A percentile compares a stretch with the other conserved stretches of the same genome.
These are phyloP conservation scores for Veloboletus limbatus DNA, from an alignment of 1,284 basidiomycete species.

Conservation along the genomic window DNA sequence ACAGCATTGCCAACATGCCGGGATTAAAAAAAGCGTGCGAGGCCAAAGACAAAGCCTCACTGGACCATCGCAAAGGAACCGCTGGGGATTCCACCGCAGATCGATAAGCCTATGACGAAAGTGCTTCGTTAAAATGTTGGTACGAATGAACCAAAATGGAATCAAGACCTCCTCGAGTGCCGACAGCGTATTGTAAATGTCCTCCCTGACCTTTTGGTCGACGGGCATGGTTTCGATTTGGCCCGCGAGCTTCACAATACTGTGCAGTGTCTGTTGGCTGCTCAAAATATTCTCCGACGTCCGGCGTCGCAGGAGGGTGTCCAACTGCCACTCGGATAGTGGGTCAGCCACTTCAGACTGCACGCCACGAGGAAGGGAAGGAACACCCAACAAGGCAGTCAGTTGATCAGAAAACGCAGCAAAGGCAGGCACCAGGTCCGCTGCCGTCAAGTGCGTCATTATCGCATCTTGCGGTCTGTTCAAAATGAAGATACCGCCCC, in stretches of 20 bases:
- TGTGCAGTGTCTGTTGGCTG: constrained; percentile 71
- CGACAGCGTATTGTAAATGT: constrained; percentile 66
- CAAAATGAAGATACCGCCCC: constrained; percentile 86
- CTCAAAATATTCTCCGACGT: constrained; percentile 66
- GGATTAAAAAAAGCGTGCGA: constrained; percentile 97
- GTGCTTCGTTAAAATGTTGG: constrained; percentile 7
- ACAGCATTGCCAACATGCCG: constrained; percentile 91
- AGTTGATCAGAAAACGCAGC: constrained; percentile 76
- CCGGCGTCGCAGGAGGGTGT: constrained; percentile 72
- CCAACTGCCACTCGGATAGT: constrained; percentile 75
- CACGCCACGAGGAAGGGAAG: constrained; percentile 53
- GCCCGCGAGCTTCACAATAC: constrained; percentile 78
- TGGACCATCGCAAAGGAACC: constrained; percentile 58
- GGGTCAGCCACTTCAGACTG: constrained; percentile 21
- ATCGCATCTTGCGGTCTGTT: constrained; percentile 50
- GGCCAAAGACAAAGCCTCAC: constrained; percentile 66
- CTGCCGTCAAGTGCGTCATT: constrained; percentile 38
- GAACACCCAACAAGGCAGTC: constrained; percentile 74
- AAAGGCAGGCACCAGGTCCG: constrained; percentile 58
- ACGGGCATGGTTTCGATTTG: constrained; percentile 92
- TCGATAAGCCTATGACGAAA: constrained; percentile 24
- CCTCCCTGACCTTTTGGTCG: constrained; percentile 67
- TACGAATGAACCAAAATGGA: constrained; percentile 4
- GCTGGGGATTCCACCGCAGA: constrained; percentile 38
- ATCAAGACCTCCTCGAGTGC: constrained; percentile 67